A percentile compares a stretch with the other conserved stretches of the same genome.
Evolutionary conservation across 2,329 filamentous ascomycete genomes (phyloP).

Genomic region (Tolypocladium paradoxum): DNA sequence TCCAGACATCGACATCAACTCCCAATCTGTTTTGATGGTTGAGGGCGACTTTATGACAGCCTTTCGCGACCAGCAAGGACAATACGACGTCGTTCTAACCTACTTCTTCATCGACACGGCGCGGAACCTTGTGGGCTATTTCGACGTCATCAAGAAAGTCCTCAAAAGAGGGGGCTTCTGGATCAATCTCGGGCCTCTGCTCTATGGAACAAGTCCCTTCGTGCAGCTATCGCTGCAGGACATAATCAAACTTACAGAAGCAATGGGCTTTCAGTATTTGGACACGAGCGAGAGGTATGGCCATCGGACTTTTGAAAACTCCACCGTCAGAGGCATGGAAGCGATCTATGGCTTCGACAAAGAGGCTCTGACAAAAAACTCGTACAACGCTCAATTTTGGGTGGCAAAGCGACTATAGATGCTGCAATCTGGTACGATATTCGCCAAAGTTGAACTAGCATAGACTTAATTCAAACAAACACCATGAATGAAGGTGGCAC

Average conservation of each 20-base stretch:
- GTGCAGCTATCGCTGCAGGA: conserved; percentile 46
- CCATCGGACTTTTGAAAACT: conserved; percentile 26
- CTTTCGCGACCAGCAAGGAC: conserved; percentile 15
- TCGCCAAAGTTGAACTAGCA: not conserved
- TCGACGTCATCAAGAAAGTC: conserved; percentile 39
- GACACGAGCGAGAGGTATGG: conserved; percentile 31
- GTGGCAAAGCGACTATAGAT: conserved; percentile 22
- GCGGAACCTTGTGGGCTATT: conserved; percentile 41
- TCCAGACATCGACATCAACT: conserved; percentile 27
- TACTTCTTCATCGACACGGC: conserved; percentile 54
- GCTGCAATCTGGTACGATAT: not conserved
- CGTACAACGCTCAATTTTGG: conserved; percentile 46
- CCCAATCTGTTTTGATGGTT: conserved; percentile 30
- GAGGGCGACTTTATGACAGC: conserved; percentile 46
- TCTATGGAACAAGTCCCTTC: conserved; percentile 43
- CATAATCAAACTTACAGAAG: conserved; percentile 34
- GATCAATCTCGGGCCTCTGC: conserved; percentile 45
- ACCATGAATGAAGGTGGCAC: not conserved
- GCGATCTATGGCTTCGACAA: conserved; percentile 43
- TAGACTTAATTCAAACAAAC: not conserved
- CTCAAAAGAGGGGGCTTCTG: conserved; percentile 38
- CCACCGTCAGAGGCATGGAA: conserved; percentile 31
- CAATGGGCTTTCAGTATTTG: conserved; percentile 40
- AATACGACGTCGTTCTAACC: conserved; percentile 40
- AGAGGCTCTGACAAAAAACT: conserved; percentile 37